Base-by-base conservation (phyloP, 495 filamentous ascomycete species). In the Hapsidospora chrysogenum region DNA sequence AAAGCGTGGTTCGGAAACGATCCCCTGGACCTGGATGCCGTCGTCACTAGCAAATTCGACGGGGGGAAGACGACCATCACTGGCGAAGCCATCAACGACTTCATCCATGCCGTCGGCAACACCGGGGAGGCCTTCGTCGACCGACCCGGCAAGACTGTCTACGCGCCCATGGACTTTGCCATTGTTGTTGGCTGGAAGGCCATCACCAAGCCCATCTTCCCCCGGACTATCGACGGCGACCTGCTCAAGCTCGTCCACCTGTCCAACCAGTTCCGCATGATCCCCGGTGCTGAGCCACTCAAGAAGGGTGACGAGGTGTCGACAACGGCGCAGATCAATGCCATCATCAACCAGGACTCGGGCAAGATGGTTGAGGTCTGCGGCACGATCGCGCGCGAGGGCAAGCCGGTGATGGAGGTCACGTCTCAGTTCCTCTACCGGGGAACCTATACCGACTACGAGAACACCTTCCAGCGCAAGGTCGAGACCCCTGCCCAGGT, bases 361-460 rank as follows among this genome's bases (percentile, higher is more conserved):
- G 89, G 89, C 33, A 99, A 99, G 70, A 94, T 96, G 85, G 89
- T 99, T 7, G 92, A 96, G 57, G 85, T 99, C 15, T 92, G 86
- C 50, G 89, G 89, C 39, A 96, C 89, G 5, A 93, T 97, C 48
- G 78, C 73, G 35, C 74, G 92, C 15, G 74, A 92, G 28, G 81
- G 84, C 33, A 48, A 78, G 44, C 66, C 83, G n/a, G 84, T 96
- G 40, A 97, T 97, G 92, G 84, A 96, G 50, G 89, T 97, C 11
- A 92, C 84, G 10, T 94, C 85, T 33, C 89, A 96, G 55, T 97
- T 97, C 68, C 56, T 99, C 42, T 99, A 96, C 59, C 78, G 89
- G 18, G 89, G 89, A 27, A 70, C 68, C 10, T 97, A 97, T 59
- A 76, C 67, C 31, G 89, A 97, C 56, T 97, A 76, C 43, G 78